Evolutionary conservation across 2,329 filamentous ascomycete species (phyloP).

Genomic region (Penicillium palitans): DNA sequence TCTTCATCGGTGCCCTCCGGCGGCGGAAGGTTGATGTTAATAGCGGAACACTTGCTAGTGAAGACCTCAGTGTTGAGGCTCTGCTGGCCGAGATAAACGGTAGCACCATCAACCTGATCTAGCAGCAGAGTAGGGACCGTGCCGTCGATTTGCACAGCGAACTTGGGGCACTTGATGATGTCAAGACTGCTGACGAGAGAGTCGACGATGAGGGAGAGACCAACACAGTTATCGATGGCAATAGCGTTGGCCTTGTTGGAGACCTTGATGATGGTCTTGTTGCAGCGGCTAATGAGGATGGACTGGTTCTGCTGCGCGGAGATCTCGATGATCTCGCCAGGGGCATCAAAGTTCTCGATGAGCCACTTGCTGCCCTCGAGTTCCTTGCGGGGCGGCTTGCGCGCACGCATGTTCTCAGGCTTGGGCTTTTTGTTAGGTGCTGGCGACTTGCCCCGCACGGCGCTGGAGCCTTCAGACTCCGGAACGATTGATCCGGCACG

Average conservation of each 20-base stretch:
- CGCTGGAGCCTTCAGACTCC: slow-evolving; percentile 54
- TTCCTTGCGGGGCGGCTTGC: slow-evolving; percentile 77
- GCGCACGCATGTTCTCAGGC: slow-evolving; percentile 78
- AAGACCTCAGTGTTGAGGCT: slow-evolving; percentile 79
- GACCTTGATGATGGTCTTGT: slow-evolving; percentile 84
- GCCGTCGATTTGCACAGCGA: slow-evolving; percentile 89
- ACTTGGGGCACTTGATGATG: slow-evolving; percentile 91
- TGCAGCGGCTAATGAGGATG: slow-evolving; percentile 88
- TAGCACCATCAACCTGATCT: slow-evolving; percentile 89
- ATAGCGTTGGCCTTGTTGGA: slow-evolving; percentile 96
- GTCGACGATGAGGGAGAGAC: slow-evolving; percentile 83
- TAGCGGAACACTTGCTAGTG: slow-evolving; percentile 79
- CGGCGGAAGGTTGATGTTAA: slow-evolving; percentile 84
- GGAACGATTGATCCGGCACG: slow-evolving; percentile 68
- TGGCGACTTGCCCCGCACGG: slow-evolving; percentile 68
- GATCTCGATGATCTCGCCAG: slow-evolving; percentile 72
- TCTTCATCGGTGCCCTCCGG: slow-evolving; percentile 68
- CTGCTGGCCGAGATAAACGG: slow-evolving; percentile 80
- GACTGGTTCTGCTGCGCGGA: slow-evolving; percentile 81
- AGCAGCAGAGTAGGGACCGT: slow-evolving; percentile 82
- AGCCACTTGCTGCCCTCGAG: slow-evolving; percentile 92
- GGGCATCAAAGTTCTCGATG: slow-evolving; percentile 88
- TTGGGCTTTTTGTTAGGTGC: slow-evolving; percentile 85
- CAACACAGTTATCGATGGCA: slow-evolving; percentile 84
- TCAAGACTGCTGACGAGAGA: slow-evolving; percentile 88